phyloP scores from a whole-genome alignment of 192 early-diverging fungal species.

The Lobosporangium transversale region DNA sequence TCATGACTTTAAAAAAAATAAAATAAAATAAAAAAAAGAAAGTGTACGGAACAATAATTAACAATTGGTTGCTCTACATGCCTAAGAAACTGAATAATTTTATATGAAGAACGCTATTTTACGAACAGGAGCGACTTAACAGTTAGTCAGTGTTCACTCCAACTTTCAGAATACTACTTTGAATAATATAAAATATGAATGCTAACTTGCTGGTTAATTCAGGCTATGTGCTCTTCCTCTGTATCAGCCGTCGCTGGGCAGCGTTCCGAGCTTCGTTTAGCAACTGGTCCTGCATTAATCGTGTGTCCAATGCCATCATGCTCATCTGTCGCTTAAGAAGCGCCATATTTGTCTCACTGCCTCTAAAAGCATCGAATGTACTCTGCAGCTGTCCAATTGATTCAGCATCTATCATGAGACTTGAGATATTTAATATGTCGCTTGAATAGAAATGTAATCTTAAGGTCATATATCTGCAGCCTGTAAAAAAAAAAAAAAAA shows the following conservation, averaged over 20 bases:
- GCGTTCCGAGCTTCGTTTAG: conserved; percentile 31
- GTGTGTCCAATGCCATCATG: conserved; percentile 50
- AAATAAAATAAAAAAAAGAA: no score
- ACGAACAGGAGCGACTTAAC: no score
- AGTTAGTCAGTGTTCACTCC: no score
- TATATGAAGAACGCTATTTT: no score
- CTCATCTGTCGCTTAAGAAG: conserved; percentile 54
- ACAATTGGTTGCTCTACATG: no score
- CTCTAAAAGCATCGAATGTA: conserved; percentile 53
- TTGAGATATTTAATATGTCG: no score
- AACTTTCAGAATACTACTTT: neutral
- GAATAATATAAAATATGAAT: neutral
- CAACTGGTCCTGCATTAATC: conserved; percentile 38
- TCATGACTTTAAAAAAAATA: no score
- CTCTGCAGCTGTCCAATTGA: conserved; percentile 35
- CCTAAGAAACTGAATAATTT: no score
- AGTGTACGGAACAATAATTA: no score
- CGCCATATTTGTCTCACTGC: conserved; percentile 42
- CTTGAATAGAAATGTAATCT: neutral
- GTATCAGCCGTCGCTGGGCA: conserved; percentile 26
- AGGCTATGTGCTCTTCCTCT: conserved; percentile 24
- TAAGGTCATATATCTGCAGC: neutral
- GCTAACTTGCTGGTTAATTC: no score
- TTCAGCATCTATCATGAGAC: conserved; percentile 26
- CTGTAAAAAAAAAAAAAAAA: neutral